Conservation (phyloP, 495 filamentous ascomycete genomes). For the Penicillium robsamsonii region DNA sequence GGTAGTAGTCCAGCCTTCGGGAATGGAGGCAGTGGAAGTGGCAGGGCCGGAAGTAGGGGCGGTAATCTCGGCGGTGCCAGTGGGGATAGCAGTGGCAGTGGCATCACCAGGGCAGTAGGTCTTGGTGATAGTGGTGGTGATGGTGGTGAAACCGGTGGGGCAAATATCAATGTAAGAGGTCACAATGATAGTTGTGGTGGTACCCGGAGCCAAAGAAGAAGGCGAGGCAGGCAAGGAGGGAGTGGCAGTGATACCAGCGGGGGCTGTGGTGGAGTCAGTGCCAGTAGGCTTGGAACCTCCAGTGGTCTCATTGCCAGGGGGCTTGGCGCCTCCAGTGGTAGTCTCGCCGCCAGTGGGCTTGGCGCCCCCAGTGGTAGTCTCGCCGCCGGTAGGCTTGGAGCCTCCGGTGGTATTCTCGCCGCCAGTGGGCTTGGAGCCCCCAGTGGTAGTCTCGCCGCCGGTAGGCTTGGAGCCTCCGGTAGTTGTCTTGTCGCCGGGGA, state of each 20-base stretch:
- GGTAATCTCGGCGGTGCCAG: constrained; percentile 17
- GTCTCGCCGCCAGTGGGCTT: neutral
- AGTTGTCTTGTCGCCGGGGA: neutral
- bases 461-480: neutral
- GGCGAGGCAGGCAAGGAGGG: constrained; percentile 42
- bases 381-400: constrained; percentile 1
- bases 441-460: neutral
- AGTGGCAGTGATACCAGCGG: constrained; percentile 39
- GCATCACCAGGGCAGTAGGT: constrained; percentile 37
- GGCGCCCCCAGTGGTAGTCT: constrained; percentile 1
- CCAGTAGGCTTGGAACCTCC: constrained; percentile 11
- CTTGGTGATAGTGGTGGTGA: constrained; percentile 41
- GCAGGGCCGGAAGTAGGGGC: constrained; percentile 17
- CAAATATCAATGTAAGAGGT: constrained; percentile 46
- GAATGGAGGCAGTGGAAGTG: constrained; percentile 27
- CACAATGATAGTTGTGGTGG: constrained; percentile 39
- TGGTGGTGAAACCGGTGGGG: constrained; percentile 46
- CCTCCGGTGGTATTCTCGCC: constrained; percentile 1
- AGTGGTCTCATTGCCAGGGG: constrained; percentile 5
- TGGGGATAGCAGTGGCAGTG: constrained; percentile 29
- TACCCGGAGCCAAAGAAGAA: constrained; percentile 26
- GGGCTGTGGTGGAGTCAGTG: constrained; percentile 9
- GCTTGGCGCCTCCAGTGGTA: neutral
- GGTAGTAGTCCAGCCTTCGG: constrained; percentile 49
- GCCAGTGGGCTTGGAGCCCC: neutral